These are phyloP conservation scores for Setaria italica DNA, from an alignment of 202 grass and related monocot species.

Conservation along the genomic window DNA sequence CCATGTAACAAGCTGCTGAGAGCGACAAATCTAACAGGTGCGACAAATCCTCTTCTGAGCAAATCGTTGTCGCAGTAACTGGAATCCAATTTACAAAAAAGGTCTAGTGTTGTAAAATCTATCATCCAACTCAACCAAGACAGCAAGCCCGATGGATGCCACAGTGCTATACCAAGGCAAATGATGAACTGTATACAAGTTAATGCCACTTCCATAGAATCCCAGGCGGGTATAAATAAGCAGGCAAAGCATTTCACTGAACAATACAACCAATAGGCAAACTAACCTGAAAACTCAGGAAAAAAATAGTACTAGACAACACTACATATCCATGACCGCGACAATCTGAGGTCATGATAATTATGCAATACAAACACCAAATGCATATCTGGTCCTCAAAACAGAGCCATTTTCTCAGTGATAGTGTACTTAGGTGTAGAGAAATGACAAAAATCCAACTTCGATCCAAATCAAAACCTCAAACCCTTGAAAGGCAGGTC, in stretches of 20 bases:
- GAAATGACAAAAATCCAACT: neutral
- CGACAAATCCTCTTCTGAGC: neutral
- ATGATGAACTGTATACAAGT: too few species aligned
- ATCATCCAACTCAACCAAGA: neutral
- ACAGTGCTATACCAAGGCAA: neutral
- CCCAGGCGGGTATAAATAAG: neutral
- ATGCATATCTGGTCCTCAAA: neutral
- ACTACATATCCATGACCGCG: neutral
- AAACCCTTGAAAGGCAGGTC: neutral
- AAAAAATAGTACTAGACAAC: neutral
- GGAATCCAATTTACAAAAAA: neutral
- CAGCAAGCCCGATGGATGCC: neutral
- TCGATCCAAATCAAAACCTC: neutral
- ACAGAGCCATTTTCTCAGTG: neutral
- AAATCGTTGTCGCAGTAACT: neutral
- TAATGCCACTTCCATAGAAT: neutral
- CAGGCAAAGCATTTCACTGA: neutral
- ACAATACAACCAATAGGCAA: neutral
- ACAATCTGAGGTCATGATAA: neutral
- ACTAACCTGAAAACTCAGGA: neutral
- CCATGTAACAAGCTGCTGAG: too few species aligned
- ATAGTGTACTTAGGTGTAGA: neutral
- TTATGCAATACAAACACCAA: neutral
- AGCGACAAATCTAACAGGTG: neutral
- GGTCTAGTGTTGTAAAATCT: neutral